phyloP scores from a whole-genome alignment of 2,329 filamentous ascomycete species.

The Venturia effusa region DNA sequence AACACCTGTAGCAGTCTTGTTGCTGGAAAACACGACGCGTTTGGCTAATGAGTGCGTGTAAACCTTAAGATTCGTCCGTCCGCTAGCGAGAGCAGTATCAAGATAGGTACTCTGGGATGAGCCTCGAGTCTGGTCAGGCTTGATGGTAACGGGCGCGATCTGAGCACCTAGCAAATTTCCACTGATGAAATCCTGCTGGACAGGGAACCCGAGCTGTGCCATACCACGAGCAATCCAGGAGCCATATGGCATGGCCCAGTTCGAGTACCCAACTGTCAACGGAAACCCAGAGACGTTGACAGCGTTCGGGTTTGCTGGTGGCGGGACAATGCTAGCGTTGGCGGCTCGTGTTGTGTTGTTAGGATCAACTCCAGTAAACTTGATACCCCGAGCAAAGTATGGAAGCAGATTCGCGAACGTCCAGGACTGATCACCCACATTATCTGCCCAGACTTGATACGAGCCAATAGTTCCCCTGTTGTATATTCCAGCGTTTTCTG shows the following conservation, averaged over 20 bases:
- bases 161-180: slow-evolving; percentile 6
- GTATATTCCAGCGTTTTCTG: slow-evolving; percentile 8
- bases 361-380: slow-evolving; percentile 19
- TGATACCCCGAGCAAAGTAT: slow-evolving; percentile 21
- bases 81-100: not conserved
- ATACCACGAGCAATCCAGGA: slow-evolving; percentile 7
- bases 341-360: slow-evolving; percentile 17
- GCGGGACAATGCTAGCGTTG: slow-evolving; percentile 16
- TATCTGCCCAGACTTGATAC: slow-evolving; percentile 19
- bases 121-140: slow-evolving; percentile 7
- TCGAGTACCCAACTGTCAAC: slow-evolving; percentile 8
- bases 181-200: not conserved
- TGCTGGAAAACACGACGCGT: slow-evolving; percentile 4
- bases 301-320: slow-evolving; percentile 13
- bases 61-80: slow-evolving; percentile 9
- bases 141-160: not conserved
- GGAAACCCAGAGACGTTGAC: slow-evolving; percentile 3
- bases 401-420: slow-evolving; percentile 20
- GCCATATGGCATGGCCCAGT: slow-evolving; percentile 4
- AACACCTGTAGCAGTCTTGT: slow-evolving; percentile 6
- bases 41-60: slow-evolving; percentile 9
- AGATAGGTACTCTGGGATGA: not conserved
- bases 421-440: slow-evolving; percentile 22
- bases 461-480: slow-evolving; percentile 6
- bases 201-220: slow-evolving; percentile 1